phyloP scores from a whole-genome alignment of 2,329 filamentous ascomycete genomes.

The Alternaria ethzedia region DNA sequence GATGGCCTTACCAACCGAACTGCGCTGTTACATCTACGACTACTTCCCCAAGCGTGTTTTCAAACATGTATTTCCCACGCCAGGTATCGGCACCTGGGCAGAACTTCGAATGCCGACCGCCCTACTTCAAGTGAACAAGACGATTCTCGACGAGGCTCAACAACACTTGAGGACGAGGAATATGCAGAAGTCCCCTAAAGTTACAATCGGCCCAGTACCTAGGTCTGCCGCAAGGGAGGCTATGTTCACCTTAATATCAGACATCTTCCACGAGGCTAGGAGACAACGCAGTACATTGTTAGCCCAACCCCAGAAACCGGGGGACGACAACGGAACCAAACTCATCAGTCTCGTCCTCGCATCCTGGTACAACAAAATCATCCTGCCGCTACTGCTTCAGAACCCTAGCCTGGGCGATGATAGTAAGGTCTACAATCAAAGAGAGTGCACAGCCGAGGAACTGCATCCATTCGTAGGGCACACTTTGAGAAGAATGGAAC shows the following conservation, averaged over 20 bases:
- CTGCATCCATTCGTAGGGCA: background rate
- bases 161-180: background rate
- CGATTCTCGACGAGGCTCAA: background rate
- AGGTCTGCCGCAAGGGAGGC: background rate
- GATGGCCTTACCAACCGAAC: background rate
- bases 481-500: background rate
- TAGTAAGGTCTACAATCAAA: background rate
- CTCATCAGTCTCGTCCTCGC: background rate
- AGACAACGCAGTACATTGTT: background rate
- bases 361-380: background rate
- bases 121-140: background rate
- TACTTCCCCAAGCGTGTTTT: background rate
- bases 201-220: background rate
- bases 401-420: background rate
- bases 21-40: background rate
- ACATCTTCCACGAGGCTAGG: background rate
- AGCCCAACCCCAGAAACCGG: background rate
- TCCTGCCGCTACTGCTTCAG: background rate
- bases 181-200: background rate
- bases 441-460: background rate
- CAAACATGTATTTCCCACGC: background rate
- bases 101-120: background rate
- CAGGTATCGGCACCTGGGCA: background rate
- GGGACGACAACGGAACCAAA: background rate
- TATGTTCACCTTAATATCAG: background rate